phyloP scores from a whole-genome alignment of 2,329 filamentous ascomycete species.

The Blastomyces parvus region DNA sequence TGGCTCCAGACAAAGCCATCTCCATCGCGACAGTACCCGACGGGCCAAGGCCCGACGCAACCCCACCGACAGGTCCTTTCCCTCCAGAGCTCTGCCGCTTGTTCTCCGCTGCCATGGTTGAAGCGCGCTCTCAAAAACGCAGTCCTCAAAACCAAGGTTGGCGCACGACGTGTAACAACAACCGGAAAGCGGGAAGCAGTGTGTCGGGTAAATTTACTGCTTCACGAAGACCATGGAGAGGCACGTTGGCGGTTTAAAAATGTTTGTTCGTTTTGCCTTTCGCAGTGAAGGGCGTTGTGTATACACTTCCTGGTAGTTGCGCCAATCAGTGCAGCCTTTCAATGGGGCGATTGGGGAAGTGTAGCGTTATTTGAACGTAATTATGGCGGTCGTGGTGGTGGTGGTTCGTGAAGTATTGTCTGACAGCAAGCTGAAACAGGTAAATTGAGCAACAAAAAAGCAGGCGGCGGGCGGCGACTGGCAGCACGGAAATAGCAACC shows the following conservation, averaged over 20 bases:
- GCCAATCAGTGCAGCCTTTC: neutral
- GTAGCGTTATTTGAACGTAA: neutral
- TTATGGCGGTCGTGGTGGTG: neutral
- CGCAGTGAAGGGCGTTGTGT: neutral
- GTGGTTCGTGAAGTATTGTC: neutral
- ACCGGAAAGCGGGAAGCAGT: neutral
- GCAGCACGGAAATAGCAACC: neutral
- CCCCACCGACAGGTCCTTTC: constrained; percentile 40
- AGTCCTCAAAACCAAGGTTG: neutral
- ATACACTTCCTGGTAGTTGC: neutral
- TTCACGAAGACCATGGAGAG: neutral
- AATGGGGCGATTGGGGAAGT: neutral
- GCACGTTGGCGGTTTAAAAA: neutral
- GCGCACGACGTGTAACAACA: constrained; percentile 4
- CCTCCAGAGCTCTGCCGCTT: constrained; percentile 49
- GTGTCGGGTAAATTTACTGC: neutral
- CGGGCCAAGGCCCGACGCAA: constrained; percentile 29
- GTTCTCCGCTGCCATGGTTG: constrained; percentile 38
- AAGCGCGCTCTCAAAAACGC: neutral
- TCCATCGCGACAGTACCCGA: constrained; percentile 43
- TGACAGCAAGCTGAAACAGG: neutral
- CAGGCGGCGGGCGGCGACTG: neutral
- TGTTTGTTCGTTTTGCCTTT: neutral
- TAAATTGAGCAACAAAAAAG: neutral
- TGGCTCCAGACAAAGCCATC: constrained; percentile 48